Evolutionary conservation across 2,329 filamentous ascomycete species (phyloP), one percentile per base, ranked within the genome.

Genomic region (Neonectria faginata): DNA sequence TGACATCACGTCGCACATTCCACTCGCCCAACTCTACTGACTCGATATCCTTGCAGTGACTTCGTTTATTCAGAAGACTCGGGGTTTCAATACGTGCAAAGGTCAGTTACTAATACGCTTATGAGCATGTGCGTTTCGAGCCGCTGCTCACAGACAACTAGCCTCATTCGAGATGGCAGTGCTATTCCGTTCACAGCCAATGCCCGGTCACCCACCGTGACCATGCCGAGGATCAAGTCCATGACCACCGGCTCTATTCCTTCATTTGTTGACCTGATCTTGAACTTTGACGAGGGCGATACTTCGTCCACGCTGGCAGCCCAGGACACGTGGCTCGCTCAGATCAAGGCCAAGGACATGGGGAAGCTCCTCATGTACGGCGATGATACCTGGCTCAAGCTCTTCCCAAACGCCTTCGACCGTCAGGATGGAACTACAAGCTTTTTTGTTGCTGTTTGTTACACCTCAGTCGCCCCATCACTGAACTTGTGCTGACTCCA

Each of bases 231-330:
- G 67, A 90, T 99, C 74, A 99, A 99, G 81, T 94, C 96, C 53
- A 94, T 99, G 68, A 99, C 96, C 1, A 98, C 96, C 1, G 96
- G 96, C 66, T 97, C 95, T 2, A 96, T 97, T n/a, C 96, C 96
- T 3, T 98, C 95, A 2, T 99, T 99, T 78, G 88, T 98, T 65
- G 96, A 99, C 78, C 91, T 97, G 16, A 97, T 99, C 66, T 86
- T 99, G 64, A 99, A 98, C 76, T 93, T 99, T 76, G 93, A 97
- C 69, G 96, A 99, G 79, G 94, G 90, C 18, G 96, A 99, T 77
- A 95, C 93, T 3, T 91, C 92, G 14, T 97, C 96, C 1, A 95
- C 92, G 3, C 86, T 99, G 25, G 90, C 92, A 14, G 87, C 87
- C 29, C 96, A 98, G 79, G 96, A 99, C 77, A 97, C 94, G 33